phyloP scores from a whole-genome alignment of 2,329 filamentous ascomycete genomes.

The Colletotrichum lini region DNA sequence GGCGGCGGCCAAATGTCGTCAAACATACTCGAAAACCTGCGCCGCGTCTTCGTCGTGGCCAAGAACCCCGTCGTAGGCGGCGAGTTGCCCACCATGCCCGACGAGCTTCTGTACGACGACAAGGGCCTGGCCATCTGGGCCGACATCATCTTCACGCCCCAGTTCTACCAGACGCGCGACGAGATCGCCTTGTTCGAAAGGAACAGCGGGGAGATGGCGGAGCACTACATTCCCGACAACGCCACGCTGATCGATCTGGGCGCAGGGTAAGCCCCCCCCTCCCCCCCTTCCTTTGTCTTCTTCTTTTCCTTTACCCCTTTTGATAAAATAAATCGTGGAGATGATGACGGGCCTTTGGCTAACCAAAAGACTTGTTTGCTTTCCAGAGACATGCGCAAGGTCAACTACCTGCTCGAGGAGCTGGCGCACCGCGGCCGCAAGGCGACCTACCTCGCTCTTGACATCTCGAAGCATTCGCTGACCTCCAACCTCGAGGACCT shows the following conservation, averaged over 20 bases:
- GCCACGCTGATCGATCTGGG: constrained; percentile 58
- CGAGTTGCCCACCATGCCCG: constrained; percentile 53
- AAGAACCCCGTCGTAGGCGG: constrained; percentile 23
- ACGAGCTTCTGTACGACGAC: constrained; percentile 58
- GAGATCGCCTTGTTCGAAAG: constrained; percentile 55
- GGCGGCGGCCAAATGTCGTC: constrained; percentile 54
- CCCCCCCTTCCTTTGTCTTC: constrained; percentile 23
- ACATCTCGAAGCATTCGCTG: constrained; percentile 56
- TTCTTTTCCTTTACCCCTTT: constrained; percentile 23
- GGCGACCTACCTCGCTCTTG: constrained; percentile 56
- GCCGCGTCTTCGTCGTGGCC: constrained; percentile 14
- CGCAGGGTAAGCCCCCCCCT: constrained; percentile 54
- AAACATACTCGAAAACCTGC: constrained; percentile 48
- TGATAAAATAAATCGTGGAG: neutral
- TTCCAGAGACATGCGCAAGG: constrained; percentile 58
- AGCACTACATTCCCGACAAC: constrained; percentile 46
- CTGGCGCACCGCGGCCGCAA: constrained; percentile 51
- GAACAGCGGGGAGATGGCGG: constrained; percentile 54
- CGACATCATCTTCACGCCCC: constrained; percentile 55
- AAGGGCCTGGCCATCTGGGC: constrained; percentile 57
- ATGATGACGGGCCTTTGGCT: neutral
- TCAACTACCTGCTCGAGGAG: constrained; percentile 54
- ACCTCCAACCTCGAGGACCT: constrained; percentile 53
- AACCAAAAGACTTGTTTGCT: neutral
- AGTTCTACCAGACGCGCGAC: constrained; percentile 60